phyloP scores from a whole-genome alignment of 768 basidiomycete species.

The Naganishia kalamii region DNA sequence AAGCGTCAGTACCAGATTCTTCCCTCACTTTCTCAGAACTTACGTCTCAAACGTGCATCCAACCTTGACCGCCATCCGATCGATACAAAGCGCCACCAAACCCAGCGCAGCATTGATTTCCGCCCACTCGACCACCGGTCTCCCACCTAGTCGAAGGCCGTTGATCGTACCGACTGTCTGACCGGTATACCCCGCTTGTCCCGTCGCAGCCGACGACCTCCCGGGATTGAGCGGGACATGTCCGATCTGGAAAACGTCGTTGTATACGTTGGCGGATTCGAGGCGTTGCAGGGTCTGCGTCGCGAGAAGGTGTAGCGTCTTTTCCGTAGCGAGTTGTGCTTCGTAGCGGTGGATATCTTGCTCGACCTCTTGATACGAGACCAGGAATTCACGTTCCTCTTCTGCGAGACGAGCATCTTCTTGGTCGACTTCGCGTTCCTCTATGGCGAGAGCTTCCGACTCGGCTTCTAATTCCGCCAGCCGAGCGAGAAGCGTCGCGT shows the following conservation, averaged over 20 bases:
- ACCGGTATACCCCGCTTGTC: conserved; percentile 22
- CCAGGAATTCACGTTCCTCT: conserved; percentile 35
- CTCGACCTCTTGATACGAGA: conserved; percentile 10
- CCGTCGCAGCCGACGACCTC: neutral
- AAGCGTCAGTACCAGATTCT: neutral
- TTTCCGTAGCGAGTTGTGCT: conserved; percentile 31
- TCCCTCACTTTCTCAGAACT: too few species aligned
- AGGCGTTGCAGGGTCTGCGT: conserved; percentile 37
- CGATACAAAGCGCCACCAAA: conserved; percentile 80
- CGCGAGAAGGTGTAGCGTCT: conserved; percentile 37
- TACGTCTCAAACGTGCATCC: conserved; percentile 82
- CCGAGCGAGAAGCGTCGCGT: conserved; percentile 6
- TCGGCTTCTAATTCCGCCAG: conserved; percentile 26
- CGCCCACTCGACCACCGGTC: conserved; percentile 85
- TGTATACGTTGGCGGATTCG: conserved; percentile 47
- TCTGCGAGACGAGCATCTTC: neutral
- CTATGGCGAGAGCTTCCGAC: neutral
- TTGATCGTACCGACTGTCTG: conserved; percentile 82
- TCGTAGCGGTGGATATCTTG: conserved; percentile 56
- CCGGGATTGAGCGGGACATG: conserved; percentile 32
- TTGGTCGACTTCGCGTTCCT: neutral
- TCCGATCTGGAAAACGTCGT: conserved; percentile 47
- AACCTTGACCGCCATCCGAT: conserved; percentile 84
- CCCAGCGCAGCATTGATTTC: conserved; percentile 99
- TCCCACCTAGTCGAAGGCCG: conserved; percentile 80